Conservation (phyloP, 2,329 filamentous ascomycete genomes). For the Diaporthe humulicola region DNA sequence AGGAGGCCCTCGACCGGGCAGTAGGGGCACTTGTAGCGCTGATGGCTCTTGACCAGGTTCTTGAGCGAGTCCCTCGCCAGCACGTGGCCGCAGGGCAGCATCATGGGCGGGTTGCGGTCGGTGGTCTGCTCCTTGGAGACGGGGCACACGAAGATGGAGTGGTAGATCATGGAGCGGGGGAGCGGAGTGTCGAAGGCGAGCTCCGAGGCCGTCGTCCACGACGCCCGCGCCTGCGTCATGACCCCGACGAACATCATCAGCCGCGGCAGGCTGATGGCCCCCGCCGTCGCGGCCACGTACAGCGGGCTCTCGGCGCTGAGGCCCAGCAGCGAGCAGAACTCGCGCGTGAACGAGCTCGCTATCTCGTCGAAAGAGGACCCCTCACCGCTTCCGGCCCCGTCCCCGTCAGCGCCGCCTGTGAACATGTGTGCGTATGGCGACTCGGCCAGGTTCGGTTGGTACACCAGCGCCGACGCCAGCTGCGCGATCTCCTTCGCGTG, state of each 20-base stretch:
- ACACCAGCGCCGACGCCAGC: slow-evolving; percentile 85
- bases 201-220: slow-evolving; percentile 94
- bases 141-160: slow-evolving; percentile 97
- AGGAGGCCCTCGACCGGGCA: slow-evolving; percentile 87
- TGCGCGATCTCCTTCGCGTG: slow-evolving; percentile 86
- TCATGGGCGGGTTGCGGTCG: slow-evolving; percentile 93
- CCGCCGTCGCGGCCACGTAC: slow-evolving; percentile 92
- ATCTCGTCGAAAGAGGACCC: slow-evolving; percentile 78
- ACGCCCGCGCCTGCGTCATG: slow-evolving; percentile 89
- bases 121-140: slow-evolving; percentile 98
- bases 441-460: slow-evolving; percentile 76
- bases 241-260: slow-evolving; percentile 90
- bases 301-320: slow-evolving; percentile 92
- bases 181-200: slow-evolving; percentile 82
- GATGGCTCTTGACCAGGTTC: slow-evolving; percentile 79
- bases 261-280: slow-evolving; percentile 89
- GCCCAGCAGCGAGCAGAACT: slow-evolving; percentile 93
- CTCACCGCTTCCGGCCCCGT: background rate
- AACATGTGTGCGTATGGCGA: slow-evolving; percentile 89
- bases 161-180: slow-evolving; percentile 78
- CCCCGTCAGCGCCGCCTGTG: slow-evolving; percentile 71
- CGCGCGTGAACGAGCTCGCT: slow-evolving; percentile 87
- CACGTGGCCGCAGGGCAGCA: slow-evolving; percentile 95
- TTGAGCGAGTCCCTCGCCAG: slow-evolving; percentile 87
- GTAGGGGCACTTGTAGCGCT: slow-evolving; percentile 94